A percentile compares a stretch with the other conserved stretches of the same genome.
Conservation (phyloP, 2,329 filamentous ascomycete genomes). For the Aspergillus sp. region DNA sequence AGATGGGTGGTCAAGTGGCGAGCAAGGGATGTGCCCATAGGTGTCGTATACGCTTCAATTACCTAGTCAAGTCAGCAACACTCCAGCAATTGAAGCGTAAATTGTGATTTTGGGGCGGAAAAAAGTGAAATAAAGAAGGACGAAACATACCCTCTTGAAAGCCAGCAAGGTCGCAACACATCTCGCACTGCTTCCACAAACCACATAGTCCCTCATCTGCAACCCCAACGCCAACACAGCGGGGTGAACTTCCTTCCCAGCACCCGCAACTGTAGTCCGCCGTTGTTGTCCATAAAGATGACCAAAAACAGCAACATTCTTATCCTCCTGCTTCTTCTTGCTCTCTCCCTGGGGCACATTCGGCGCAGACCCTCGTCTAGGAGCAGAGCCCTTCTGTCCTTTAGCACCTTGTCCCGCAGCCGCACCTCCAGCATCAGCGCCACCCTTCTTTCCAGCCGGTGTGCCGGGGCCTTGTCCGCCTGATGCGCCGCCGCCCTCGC, state of each 20-base stretch:
- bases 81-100: neutral
- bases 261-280: conserved; percentile 61
- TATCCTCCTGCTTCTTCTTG: conserved; percentile 61
- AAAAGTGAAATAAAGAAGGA: neutral
- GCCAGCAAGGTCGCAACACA: conserved; percentile 84
- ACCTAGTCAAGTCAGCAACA: conserved; percentile 56
- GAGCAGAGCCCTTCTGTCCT: conserved; percentile 27
- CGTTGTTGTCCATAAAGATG: conserved; percentile 77
- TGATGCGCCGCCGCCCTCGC: conserved; percentile 43
- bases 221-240: conserved; percentile 81
- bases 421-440: conserved; percentile 22
- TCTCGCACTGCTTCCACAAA: conserved; percentile 86
- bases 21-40: conserved; percentile 77
- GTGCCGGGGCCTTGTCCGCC: conserved; percentile 22
- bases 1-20: conserved; percentile 91
- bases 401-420: conserved; percentile 31
- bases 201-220: conserved; percentile 83
- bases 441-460: conserved; percentile 31
- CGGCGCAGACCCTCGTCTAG: conserved; percentile 40
- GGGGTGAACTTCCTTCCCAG: conserved; percentile 75
- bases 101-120: no score
- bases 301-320: conserved; percentile 74
- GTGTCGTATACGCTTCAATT: conserved; percentile 89
- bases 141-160: conserved; percentile 72
- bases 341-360: conserved; percentile 38